These are phyloP conservation scores for Eutypa lata DNA, from an alignment of 2,329 filamentous ascomycete genomes.

Conservation along the genomic window DNA sequence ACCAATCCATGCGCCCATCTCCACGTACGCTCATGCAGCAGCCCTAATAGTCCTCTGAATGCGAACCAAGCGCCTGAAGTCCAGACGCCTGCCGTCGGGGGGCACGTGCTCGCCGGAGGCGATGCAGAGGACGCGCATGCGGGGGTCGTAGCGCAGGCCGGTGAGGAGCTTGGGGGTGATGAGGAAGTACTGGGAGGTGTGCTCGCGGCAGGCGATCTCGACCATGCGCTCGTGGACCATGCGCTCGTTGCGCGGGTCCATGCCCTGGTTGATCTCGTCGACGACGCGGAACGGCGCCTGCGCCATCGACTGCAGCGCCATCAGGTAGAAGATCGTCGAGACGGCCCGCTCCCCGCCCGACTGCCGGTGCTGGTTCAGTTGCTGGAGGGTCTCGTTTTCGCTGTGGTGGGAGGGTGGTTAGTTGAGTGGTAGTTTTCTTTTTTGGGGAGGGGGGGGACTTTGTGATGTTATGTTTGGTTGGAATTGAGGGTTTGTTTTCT, in stretches of 20 bases:
- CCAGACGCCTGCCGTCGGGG: constrained; percentile 46
- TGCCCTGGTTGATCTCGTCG: constrained; percentile 99
- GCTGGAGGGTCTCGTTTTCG: constrained; percentile 76
- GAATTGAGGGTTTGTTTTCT: background rate
- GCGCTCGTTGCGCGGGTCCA: constrained; percentile 97
- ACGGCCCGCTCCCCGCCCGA: constrained; percentile 95
- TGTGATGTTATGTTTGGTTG: too few relatives aligned
- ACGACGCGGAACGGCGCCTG: constrained; percentile 96
- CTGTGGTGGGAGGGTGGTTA: constrained; percentile 35
- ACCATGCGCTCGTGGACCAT: constrained; percentile 99
- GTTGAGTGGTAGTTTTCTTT: constrained; percentile 17
- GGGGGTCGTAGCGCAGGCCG: constrained; percentile 78
- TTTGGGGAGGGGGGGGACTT: too few relatives aligned
- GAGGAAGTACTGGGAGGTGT: constrained; percentile 85
- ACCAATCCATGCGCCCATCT: background rate
- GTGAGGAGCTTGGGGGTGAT: constrained; percentile 94
- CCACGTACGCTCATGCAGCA: constrained; percentile 12
- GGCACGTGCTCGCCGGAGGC: constrained; percentile 79
- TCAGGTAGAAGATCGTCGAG: constrained; percentile 97
- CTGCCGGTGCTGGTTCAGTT: constrained; percentile 88
- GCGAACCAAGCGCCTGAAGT: constrained; percentile 44
- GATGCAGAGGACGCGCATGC: constrained; percentile 93
- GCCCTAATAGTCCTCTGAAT: constrained; percentile 32
- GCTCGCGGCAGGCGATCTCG: constrained; percentile 86
- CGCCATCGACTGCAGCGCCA: constrained; percentile 92